These are phyloP conservation scores for Grammothele lineata DNA, from an alignment of 768 basidiomycete species.

Conservation along the genomic window DNA sequence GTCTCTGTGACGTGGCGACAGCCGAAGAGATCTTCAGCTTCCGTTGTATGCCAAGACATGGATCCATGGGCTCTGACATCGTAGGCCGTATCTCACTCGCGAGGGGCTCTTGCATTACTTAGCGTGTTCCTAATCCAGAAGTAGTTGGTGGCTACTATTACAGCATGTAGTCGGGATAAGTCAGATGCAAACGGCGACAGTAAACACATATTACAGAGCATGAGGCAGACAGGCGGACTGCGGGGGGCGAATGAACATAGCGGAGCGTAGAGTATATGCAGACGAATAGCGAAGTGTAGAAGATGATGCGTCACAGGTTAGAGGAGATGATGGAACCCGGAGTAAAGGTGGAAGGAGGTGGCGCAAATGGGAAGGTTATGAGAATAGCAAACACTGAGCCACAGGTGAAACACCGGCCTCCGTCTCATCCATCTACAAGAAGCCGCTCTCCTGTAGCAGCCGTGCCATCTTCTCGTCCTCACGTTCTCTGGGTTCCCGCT, in stretches of 20 bases:
- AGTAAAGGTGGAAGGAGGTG: not conserved
- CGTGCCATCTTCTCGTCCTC: slow-evolving; percentile 97
- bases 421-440: slow-evolving; percentile 27
- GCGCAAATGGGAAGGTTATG: not conserved
- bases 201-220: slow-evolving; percentile 17
- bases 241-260: not conserved
- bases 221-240: slow-evolving; percentile 1
- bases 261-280: slow-evolving; percentile 1
- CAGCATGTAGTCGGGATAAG: slow-evolving; percentile 19
- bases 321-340: not conserved
- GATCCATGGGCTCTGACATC: too few relatives aligned
- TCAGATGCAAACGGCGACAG: slow-evolving; percentile 10
- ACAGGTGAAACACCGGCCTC: not conserved
- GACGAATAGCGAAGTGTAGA: slow-evolving; percentile 1
- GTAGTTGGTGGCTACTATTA: slow-evolving; percentile 19
- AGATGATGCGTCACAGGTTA: too few relatives aligned
- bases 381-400: not conserved
- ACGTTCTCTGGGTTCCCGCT: slow-evolving; percentile 88
- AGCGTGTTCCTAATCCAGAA: slow-evolving; percentile 17
- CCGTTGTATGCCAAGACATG: too few relatives aligned
- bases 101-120: slow-evolving; percentile 15
- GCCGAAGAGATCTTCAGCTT: too few relatives aligned
- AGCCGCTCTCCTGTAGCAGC: slow-evolving; percentile 83
- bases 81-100: too few relatives aligned
- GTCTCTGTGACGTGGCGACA: too few relatives aligned